phyloP scores from a whole-genome alignment of 768 basidiomycete genomes.

The Roridomyces roridus region DNA sequence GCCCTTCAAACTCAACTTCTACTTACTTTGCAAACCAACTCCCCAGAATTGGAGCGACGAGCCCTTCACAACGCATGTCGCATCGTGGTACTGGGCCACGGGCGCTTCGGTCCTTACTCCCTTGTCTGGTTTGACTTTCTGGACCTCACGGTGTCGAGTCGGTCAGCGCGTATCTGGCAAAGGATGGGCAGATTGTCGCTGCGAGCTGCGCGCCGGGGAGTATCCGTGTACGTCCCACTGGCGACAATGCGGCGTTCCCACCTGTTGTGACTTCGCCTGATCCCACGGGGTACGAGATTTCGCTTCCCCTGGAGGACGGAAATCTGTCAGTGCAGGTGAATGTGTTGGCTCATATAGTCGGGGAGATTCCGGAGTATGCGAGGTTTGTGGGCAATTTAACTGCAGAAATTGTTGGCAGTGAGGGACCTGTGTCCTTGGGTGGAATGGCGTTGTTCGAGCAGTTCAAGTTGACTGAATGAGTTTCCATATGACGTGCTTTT shows the following conservation, averaged over 20 bases:
- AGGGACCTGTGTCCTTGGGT: too few species aligned
- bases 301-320: too few species aligned
- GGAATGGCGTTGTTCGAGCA: too few species aligned
- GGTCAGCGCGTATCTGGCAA: conserved; percentile 13
- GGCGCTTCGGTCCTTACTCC: conserved; percentile 12
- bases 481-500: too few species aligned
- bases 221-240: conserved; percentile 8
- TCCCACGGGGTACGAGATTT: too few species aligned
- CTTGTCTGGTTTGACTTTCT: conserved; percentile 22
- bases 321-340: too few species aligned
- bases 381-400: too few species aligned
- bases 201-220: conserved; percentile 3
- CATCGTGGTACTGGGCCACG: conserved; percentile 23
- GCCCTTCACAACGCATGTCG: neutral
- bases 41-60: conserved; percentile 23
- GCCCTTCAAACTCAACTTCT: neutral
- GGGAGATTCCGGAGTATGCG: too few species aligned
- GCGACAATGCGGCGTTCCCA: conserved; percentile 5
- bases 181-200: neutral
- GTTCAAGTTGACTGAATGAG: too few species aligned
- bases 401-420: too few species aligned
- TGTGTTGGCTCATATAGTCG: too few species aligned
- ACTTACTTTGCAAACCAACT: neutral
- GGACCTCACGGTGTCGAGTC: neutral
- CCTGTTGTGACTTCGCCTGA: too few species aligned